Conservation (phyloP, 1,284 basidiomycete species). For the Cryptococcus wingfieldii region DNA sequence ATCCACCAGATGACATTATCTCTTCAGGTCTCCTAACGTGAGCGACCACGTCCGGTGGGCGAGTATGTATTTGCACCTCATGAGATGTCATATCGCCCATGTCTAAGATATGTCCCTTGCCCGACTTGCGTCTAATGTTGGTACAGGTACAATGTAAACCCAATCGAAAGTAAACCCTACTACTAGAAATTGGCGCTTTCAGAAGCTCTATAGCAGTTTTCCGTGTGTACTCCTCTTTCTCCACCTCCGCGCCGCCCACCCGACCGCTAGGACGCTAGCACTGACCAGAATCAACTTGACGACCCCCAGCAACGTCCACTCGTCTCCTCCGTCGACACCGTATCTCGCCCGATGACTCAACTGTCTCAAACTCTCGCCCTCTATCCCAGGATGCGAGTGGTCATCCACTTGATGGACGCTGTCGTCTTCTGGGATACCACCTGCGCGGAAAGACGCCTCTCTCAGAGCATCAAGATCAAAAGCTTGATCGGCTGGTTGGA, state of each 20-base stretch:
- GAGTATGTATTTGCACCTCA: neutral
- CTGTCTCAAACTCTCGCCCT: slow-evolving; percentile 7
- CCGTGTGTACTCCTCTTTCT: slow-evolving; percentile 9
- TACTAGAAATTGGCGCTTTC: neutral
- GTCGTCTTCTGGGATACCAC: neutral
- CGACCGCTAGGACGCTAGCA: neutral
- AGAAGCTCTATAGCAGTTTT: slow-evolving; percentile 5
- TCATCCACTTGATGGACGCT: slow-evolving; percentile 4
- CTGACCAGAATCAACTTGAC: slow-evolving; percentile 6
- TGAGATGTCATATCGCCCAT: neutral
- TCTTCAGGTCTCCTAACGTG: too few relatives aligned
- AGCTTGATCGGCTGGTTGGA: neutral
- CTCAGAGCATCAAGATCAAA: neutral
- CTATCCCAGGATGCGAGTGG: slow-evolving; percentile 11
- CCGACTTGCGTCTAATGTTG: neutral
- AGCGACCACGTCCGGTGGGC: too few relatives aligned
- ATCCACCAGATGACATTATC: too few relatives aligned
- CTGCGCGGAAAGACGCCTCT: neutral
- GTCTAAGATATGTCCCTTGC: neutral
- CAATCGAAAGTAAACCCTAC: neutral
- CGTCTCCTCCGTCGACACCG: neutral
- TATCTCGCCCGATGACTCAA: neutral
- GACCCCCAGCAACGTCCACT: neutral
- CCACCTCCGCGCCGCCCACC: slow-evolving; percentile 11
- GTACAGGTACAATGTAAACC: neutral